Conservation (phyloP, 345 rosid genomes). For the Melaleuca alternifolia region DNA sequence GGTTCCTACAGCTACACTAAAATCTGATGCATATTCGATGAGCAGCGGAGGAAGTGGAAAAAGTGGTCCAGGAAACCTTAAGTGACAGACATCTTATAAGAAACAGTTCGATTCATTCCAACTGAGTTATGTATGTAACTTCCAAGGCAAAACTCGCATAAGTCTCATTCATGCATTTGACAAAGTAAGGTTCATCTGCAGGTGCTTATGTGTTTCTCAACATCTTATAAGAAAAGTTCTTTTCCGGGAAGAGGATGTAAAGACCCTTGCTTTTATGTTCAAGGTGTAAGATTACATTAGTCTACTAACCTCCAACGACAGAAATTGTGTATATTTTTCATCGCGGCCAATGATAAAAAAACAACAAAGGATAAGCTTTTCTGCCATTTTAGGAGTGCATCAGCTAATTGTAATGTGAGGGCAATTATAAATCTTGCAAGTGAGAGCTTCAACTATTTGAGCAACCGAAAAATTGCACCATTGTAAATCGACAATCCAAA, state of each 20-base stretch:
- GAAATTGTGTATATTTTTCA: neutral
- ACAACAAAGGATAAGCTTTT: neutral
- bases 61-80: neutral
- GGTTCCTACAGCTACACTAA: neutral
- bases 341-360: neutral
- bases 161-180: neutral
- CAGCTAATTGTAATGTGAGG: neutral
- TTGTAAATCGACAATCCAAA: neutral
- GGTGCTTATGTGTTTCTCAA: neutral
- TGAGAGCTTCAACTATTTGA: neutral
- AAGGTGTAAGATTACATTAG: neutral
- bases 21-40: neutral
- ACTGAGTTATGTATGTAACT: neutral
- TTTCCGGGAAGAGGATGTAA: neutral
- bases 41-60: neutral
- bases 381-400: neutral
- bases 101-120: neutral
- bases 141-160: neutral
- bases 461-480: neutral
- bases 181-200: neutral
- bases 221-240: neutral
- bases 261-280: neutral
- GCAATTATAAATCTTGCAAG: neutral
- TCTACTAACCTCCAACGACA: neutral
- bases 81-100: neutral